Base-by-base conservation (phyloP, 305 asterid species). In the Fraxinus albicans region DNA sequence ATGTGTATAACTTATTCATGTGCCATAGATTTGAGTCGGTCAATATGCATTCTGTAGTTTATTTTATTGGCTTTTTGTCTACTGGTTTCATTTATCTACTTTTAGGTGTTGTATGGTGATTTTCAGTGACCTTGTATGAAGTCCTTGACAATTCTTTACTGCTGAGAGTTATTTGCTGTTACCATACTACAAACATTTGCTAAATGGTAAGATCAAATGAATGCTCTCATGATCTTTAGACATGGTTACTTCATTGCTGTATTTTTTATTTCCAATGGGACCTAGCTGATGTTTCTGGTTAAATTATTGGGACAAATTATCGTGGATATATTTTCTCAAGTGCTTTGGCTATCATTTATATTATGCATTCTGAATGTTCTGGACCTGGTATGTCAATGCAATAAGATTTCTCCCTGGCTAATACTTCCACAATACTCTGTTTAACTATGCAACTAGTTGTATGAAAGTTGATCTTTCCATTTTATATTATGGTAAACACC, bases 91-190 rank as follows among this genome's bases (percentile, higher is more conserved):
- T 15, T 1, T 40, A 4, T 3, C 15, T 7, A 3, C 69, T 29
- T 76, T 25, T 77, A 33, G 42, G 33, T 6, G 58, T 12, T 13
- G 19, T 50, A 44, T 13, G 44, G 6, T 50, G 21, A 13, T 73
- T 50, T 34, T n/a, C 2, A 21, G 78, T 33, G 23, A 60, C 9
- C 10, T 1, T 25, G 31, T 23, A 8, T 38, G 80, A 42, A 42
- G 10, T 81, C 35, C 65, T 63, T 17, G 12, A 55, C 35, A n/a
- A 33, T n/a, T 80, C 80, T 78, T 44, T 47, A 50, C 55, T 67
- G 58, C 79, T 8, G 77, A 63, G 79, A 63, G 69, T 70, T 63
- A n/a, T 17, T 67, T 79, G 76, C 78, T 53, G 74, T 67, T 67
- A 67, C 74, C 38, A 27, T 29, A 69, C 6, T 12, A 35, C 19